Evolutionary conservation across 169 alveolate genomes (phyloP).

Genomic region (Eimeria acervulina): DNA sequence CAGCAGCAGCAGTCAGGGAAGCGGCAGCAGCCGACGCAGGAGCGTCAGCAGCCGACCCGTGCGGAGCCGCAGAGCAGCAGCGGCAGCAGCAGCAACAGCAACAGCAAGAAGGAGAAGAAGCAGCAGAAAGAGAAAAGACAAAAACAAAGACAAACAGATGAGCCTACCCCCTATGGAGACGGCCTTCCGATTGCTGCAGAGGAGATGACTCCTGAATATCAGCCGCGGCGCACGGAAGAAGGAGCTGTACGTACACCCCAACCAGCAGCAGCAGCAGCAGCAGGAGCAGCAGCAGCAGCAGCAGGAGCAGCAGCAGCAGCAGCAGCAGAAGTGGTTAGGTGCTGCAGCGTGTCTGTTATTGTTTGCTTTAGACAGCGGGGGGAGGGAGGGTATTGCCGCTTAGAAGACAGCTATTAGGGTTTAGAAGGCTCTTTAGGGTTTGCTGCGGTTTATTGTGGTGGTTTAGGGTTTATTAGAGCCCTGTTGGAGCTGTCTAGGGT

Average conservation of each 20-base stretch:
- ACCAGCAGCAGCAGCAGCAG: slow-evolving; percentile 31
- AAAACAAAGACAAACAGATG: background rate
- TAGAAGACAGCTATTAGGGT: too few species aligned
- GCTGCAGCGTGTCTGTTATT: background rate
- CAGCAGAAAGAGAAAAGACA: background rate
- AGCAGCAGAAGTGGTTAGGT: background rate
- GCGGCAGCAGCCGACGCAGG: background rate
- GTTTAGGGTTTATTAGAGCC: background rate
- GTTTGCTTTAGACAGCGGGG: too few species aligned
- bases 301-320: slow-evolving; percentile 2
- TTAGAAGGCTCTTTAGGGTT: too few species aligned
- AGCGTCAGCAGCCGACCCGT: slow-evolving; percentile 46
- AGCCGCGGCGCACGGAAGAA: slow-evolving; percentile 11
- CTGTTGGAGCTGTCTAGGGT: too few species aligned
- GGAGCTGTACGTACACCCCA: background rate
- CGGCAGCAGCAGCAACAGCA: slow-evolving; percentile 26
- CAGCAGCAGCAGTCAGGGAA: slow-evolving; percentile 26
- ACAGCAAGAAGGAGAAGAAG: background rate
- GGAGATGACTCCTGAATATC: slow-evolving; percentile 46
- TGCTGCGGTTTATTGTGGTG: too few species aligned
- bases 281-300: background rate
- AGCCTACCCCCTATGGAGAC: background rate
- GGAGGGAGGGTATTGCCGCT: too few species aligned
- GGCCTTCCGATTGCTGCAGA: background rate
- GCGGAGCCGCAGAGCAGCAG: slow-evolving; percentile 3